Evolutionary conservation across 306 rosid genomes (phyloP).

Genomic region (Alnus glutinosa): DNA sequence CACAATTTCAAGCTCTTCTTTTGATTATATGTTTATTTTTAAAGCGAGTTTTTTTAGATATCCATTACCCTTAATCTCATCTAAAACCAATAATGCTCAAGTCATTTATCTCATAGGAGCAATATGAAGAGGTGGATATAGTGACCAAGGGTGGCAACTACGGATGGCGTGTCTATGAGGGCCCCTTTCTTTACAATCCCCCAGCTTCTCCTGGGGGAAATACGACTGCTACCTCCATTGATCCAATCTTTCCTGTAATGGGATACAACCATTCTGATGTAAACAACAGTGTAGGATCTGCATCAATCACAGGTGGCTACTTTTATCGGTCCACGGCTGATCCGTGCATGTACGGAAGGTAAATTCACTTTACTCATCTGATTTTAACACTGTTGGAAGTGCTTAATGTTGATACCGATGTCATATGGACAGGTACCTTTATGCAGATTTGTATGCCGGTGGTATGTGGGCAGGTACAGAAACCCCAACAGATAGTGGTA

Average conservation of each 20-base stretch:
- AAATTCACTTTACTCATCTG: background rate
- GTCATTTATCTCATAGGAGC: slow-evolving; percentile 13
- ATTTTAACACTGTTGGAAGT: slow-evolving; percentile 1
- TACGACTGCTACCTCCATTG: slow-evolving; percentile 23
- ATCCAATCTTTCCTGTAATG: slow-evolving; percentile 37
- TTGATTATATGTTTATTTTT: background rate
- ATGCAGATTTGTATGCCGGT: slow-evolving; percentile 39
- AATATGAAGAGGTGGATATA: slow-evolving; percentile 40
- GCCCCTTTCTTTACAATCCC: slow-evolving; percentile 22
- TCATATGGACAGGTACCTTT: slow-evolving; percentile 32
- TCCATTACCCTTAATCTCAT: background rate
- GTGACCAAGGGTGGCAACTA: slow-evolving; percentile 43
- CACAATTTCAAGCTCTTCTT: background rate
- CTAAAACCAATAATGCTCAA: background rate
- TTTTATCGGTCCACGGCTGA: slow-evolving; percentile 36
- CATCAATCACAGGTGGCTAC: slow-evolving; percentile 41
- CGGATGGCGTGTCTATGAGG: slow-evolving; percentile 43
- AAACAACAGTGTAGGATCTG: slow-evolving; percentile 28
- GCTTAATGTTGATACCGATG: background rate
- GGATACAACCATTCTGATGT: slow-evolving; percentile 42
- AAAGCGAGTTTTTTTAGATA: background rate
- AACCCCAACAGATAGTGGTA: slow-evolving; percentile 39
- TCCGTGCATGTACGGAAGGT: slow-evolving; percentile 44
- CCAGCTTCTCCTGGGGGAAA: slow-evolving; percentile 31
- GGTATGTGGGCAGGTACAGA: slow-evolving; percentile 37